Base-by-base conservation (phyloP, 768 basidiomycete genomes). In the Candolleomyces aberdarensis region DNA sequence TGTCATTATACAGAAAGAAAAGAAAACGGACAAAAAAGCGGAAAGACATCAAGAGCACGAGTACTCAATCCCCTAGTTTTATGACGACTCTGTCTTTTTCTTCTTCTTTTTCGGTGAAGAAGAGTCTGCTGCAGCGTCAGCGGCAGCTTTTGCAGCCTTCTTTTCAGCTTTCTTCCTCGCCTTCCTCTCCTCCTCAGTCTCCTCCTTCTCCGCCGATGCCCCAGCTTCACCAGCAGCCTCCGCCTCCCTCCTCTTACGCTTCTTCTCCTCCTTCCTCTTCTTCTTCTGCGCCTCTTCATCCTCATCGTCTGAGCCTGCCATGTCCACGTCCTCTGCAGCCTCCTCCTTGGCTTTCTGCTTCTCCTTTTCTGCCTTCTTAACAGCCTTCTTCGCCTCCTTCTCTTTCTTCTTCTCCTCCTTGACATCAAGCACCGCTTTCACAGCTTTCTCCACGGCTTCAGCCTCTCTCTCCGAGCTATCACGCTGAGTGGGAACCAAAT, bases 111-210 rank as follows among this genome's bases (percentile, higher is more conserved):
- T 72, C 41, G 75, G 69, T 41, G 72, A 71, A 26, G 71, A 72
- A 40, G 66, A 46, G 26, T 59, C 65, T 14, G 53, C 56, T 8
- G 32, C 55, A 48, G 55, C 58, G 10, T 76, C 79, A 17, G 76
- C 77, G 19, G 73, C 76, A 31, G 75, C 73, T 40, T 63, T 63
- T 40, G 56, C 31, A 70, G 88, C 88, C 17, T 88, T 92, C 71
- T 63, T 63, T 26, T 50, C 47, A 70, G 88, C 88, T 15, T 88
- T 87, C 74, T 87, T 92, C 69, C 79, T 81, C 40, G 87, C 90
- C 75, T 93, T 94, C 61, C 85, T 83, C 72, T 94, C 91, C 63
- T 88, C 90, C 73, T 92, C 89, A 31, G 91, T 91, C 77, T 94
- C 92, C 54, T 79, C 84, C 68, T 85, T 81, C 47, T 64, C 51